Evolutionary conservation across 192 early-diverging fungal species (phyloP).

Genomic region (Coemansia sp.): DNA sequence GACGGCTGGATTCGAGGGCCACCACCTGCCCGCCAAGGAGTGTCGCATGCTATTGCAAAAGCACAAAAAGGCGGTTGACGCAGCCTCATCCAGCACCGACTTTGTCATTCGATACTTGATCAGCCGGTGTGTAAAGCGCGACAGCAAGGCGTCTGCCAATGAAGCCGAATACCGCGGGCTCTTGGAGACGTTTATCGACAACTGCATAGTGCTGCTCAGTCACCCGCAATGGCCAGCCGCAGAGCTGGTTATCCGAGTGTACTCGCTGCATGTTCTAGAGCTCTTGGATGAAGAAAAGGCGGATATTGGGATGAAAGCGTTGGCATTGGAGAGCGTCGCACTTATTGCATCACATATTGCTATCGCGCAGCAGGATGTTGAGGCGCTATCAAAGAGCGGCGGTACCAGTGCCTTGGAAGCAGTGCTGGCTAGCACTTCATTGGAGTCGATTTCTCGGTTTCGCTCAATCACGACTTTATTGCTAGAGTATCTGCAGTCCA

Average conservation of each 20-base stretch:
- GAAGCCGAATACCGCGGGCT: slow-evolving; percentile 74
- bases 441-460: slow-evolving; percentile 30
- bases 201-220: slow-evolving; percentile 69
- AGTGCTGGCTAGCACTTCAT: slow-evolving; percentile 20
- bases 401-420: background rate
- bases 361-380: slow-evolving; percentile 1
- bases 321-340: slow-evolving; percentile 69
- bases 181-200: slow-evolving; percentile 71
- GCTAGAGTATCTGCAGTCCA: slow-evolving; percentile 41
- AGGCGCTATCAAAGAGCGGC: background rate
- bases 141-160: slow-evolving; percentile 45
- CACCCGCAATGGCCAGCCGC: slow-evolving; percentile 92
- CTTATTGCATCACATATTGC: slow-evolving; percentile 63
- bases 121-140: slow-evolving; percentile 54
- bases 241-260: slow-evolving; percentile 66
- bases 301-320: slow-evolving; percentile 55
- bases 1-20: slow-evolving; percentile 39
- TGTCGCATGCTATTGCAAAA: slow-evolving; percentile 34
- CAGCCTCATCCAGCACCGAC: slow-evolving; percentile 57
- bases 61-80: slow-evolving; percentile 56
- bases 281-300: slow-evolving; percentile 64
- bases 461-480: slow-evolving; percentile 16
- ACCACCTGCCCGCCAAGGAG: slow-evolving; percentile 35
- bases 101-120: slow-evolving; percentile 66
- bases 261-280: slow-evolving; percentile 69